A percentile compares a stretch with the other conserved stretches of the same genome.
Evolutionary conservation across 768 basidiomycete species (phyloP).

Genomic region (Naematelia encephala): DNA sequence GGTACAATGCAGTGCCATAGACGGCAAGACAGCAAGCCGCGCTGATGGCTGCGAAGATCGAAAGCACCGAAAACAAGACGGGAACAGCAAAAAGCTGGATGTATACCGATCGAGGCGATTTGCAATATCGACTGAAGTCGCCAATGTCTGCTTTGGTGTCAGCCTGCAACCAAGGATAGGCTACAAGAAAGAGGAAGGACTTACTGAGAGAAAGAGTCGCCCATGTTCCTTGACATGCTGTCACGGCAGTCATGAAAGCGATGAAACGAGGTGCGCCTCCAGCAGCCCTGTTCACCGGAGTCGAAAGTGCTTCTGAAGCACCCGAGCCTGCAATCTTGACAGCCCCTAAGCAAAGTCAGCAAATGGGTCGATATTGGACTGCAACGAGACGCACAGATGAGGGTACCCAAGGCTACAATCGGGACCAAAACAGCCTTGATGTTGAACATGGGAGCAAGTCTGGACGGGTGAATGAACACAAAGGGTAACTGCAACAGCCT

Average conservation of each 20-base stretch:
- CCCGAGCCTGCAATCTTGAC: slow-evolving; percentile 24
- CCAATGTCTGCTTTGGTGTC: slow-evolving; percentile 27
- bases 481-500: slow-evolving; percentile 41
- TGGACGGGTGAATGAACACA: slow-evolving; percentile 38
- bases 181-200: background rate
- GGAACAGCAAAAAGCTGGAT: slow-evolving; percentile 38
- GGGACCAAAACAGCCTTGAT: slow-evolving; percentile 37
- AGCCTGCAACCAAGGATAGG: slow-evolving; percentile 5
- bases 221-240: slow-evolving; percentile 33
- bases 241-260: slow-evolving; percentile 32
- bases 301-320: slow-evolving; percentile 22
- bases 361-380: no score
- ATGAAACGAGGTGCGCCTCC: slow-evolving; percentile 29
- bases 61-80: slow-evolving; percentile 29
- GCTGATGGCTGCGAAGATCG: slow-evolving; percentile 34
- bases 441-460: slow-evolving; percentile 35
- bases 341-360: slow-evolving; percentile 9
- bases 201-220: slow-evolving; percentile 22
- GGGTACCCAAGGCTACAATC: slow-evolving; percentile 28
- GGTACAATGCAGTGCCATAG: slow-evolving; percentile 32
- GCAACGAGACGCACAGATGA: slow-evolving; percentile 31
- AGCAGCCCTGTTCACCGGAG: slow-evolving; percentile 22
- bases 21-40: slow-evolving; percentile 32
- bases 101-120: slow-evolving; percentile 20
- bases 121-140: slow-evolving; percentile 42